These are phyloP conservation scores for Tephrocybe sp. DNA, from an alignment of 768 basidiomycete genomes.

Conservation along the genomic window DNA sequence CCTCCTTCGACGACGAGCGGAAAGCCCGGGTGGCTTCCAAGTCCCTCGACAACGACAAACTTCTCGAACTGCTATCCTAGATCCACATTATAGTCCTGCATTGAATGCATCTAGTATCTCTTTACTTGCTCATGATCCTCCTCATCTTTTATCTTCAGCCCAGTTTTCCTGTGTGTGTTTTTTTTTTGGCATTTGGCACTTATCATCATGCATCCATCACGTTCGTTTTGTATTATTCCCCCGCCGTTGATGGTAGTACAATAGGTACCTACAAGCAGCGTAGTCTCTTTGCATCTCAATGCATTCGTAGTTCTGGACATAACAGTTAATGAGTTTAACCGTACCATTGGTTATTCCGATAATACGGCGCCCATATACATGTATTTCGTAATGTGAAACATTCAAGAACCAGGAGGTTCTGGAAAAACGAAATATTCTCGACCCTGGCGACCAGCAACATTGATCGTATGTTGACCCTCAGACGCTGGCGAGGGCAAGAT, in stretches of 20 bases:
- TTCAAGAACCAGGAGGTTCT: background rate
- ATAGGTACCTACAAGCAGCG: slow-evolving; percentile 15
- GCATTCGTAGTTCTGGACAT: slow-evolving; percentile 11
- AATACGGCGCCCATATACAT: no score
- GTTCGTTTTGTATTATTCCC: slow-evolving; percentile 19
- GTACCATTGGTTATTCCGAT: background rate
- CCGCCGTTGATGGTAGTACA: slow-evolving; percentile 16
- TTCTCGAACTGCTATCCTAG: slow-evolving; percentile 61
- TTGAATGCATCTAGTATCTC: slow-evolving; percentile 27
- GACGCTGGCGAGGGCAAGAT: no score
- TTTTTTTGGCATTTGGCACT: slow-evolving; percentile 12
- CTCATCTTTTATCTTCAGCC: slow-evolving; percentile 14
- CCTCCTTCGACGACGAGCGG: slow-evolving; percentile 63
- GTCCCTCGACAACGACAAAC: slow-evolving; percentile 57
- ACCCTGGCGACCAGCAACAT: background rate
- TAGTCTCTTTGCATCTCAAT: slow-evolving; percentile 17
- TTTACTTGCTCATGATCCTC: slow-evolving; percentile 16
- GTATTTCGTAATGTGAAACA: no score
- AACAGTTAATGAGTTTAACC: background rate
- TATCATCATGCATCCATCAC: slow-evolving; percentile 13
- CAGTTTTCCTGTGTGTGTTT: background rate
- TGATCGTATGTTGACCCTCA: background rate
- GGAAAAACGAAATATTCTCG: no score
- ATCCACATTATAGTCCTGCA: slow-evolving; percentile 26
- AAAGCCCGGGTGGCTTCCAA: slow-evolving; percentile 58